Percentiles rank a stretch among this genome's conserved stretches.
Evolutionary conservation across 257 asterid genomes (phyloP).

Genomic region (Fraxinus pennsylvanica): DNA sequence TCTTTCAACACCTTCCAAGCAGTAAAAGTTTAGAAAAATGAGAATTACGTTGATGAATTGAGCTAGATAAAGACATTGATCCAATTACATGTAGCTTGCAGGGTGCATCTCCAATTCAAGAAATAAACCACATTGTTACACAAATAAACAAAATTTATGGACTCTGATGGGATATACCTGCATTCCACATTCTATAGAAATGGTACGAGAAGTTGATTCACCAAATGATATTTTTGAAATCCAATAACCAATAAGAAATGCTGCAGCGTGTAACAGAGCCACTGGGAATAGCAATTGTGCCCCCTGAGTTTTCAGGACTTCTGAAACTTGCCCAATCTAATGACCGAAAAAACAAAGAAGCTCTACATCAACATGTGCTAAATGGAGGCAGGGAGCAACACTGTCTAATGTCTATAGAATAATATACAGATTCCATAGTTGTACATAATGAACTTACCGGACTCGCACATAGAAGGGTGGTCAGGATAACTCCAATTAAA

Average conservation of each 20-base stretch:
- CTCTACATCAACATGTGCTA: neutral
- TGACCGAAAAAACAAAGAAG: conserved; percentile 21
- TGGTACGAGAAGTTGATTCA: conserved; percentile 96
- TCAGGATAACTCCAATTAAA: conserved; percentile 81
- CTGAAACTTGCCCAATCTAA: conserved; percentile 96
- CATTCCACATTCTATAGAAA: conserved; percentile 97
- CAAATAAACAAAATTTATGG: conserved; percentile 1
- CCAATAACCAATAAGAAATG: conserved; percentile 80
- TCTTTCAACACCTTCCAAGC: neutral
- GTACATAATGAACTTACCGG: conserved; percentile 62
- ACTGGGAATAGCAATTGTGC: conserved; percentile 77
- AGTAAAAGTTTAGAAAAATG: neutral
- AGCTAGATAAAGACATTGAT: neutral
- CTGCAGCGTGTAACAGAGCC: conserved; percentile 82
- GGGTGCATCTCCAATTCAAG: conserved; percentile 11
- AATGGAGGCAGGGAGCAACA: too few species aligned
- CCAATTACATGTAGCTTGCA: neutral
- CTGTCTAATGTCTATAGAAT: neutral
- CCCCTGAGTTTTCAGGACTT: conserved; percentile 89
- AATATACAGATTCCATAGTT: conserved; percentile 3
- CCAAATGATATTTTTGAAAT: conserved; percentile 83
- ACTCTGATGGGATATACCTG: conserved; percentile 53
- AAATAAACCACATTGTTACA: conserved; percentile 2
- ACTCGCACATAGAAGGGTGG: conserved; percentile 97
- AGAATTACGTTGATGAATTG: neutral